Evolutionary conservation across 495 filamentous ascomycete species (phyloP), one percentile per base, ranked within the genome.

Genomic region (Penicillium macrosclerotiorum): DNA sequence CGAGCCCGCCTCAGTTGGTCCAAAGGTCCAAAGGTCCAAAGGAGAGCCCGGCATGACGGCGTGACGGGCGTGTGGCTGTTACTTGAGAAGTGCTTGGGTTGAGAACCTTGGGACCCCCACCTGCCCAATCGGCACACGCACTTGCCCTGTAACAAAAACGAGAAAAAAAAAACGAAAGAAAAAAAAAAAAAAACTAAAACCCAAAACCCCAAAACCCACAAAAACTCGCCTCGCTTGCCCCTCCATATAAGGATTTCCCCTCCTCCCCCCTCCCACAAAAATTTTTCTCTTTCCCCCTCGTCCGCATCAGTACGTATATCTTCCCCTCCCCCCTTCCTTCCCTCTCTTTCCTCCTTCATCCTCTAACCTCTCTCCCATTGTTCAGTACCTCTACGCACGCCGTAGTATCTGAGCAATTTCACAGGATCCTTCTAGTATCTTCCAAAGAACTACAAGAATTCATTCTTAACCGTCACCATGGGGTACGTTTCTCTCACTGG

Each of bases 361-460:
- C 50, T 55, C 62, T 74, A 58, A 73, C 68, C 56, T 38, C 31
- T 32, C 20, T 54, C 34, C 40, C 49, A n/a, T 38, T 66, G 57
- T 61, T 67, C 67, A 75, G 71, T 64, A 75, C 72, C 72, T 75
- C 69, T 74, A 75, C 72, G 69, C 72, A 60, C 57, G 72, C 72
- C 69, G 72, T 75, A 73, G 69, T 69, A 64, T 68, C 72, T 75
- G 72, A 72, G 72, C 71, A 74, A 59, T 56, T 52, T 45, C 29
- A 45, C 37, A 59, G 62, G 63, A 57, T 55, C 51, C 57, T 66
- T 72, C 61, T 67, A 67, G 64, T 71, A 59, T 69, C 63, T 67
- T 66, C 38, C 59, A 64, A 67, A 71, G 67, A 68, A 69, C 63
- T 68, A 65, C 67, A 72, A 67, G 62, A 63, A 51, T 65, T 68